Conservation (phyloP, 176 grass and related monocot genomes). For the Oryza nivara region DNA sequence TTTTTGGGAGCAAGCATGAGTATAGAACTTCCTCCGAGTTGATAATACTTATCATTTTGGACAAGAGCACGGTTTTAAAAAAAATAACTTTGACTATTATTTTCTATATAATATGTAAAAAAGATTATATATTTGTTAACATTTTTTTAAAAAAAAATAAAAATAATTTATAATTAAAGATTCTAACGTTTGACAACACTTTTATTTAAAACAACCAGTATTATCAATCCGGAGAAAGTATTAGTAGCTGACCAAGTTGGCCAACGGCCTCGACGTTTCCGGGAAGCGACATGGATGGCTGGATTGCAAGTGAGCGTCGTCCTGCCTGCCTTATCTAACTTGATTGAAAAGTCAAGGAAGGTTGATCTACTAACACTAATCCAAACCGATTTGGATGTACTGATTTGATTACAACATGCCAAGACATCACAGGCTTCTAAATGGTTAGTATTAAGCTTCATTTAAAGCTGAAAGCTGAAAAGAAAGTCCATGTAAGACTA, state of each 20-base stretch:
- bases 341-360: conserved; percentile 24
- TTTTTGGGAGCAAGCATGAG: not conserved
- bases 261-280: conserved; percentile 1
- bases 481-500: not conserved
- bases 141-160: too few species aligned
- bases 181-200: too few species aligned
- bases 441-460: not conserved
- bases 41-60: too few species aligned
- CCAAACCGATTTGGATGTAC: not conserved
- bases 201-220: too few species aligned
- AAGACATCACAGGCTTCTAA: not conserved
- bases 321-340: conserved; percentile 35
- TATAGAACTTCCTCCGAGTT: too few species aligned
- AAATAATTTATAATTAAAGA: too few species aligned
- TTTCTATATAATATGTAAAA: too few species aligned
- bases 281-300: conserved; percentile 31
- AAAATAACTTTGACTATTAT: too few species aligned
- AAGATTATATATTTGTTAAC: too few species aligned
- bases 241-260: not conserved
- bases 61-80: too few species aligned
- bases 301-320: conserved; percentile 16
- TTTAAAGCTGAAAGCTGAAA: not conserved
- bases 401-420: not conserved
- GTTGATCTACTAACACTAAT: conserved; percentile 16
- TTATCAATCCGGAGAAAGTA: too few species aligned